A percentile compares a stretch with the other conserved stretches of the same genome.
Conservation (phyloP, 176 grass and related monocot species). For the Avena eriantha region DNA sequence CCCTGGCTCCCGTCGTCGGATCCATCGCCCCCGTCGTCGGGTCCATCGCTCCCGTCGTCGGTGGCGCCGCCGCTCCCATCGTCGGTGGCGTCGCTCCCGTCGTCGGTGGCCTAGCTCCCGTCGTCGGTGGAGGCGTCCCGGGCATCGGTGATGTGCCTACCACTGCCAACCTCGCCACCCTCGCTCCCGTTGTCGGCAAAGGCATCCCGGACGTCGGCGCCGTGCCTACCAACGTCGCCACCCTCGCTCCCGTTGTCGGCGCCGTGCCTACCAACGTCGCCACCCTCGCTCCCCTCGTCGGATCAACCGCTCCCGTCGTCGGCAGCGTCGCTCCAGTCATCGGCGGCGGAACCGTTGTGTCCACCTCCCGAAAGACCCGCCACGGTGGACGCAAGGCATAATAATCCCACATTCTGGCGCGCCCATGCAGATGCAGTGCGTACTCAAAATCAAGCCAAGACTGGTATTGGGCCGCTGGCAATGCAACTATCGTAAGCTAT, state of each 20-base stretch:
- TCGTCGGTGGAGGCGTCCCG: constrained; percentile 15
- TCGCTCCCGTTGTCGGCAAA: neutral
- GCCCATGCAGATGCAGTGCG: neutral
- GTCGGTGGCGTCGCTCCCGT: neutral
- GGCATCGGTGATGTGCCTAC: neutral
- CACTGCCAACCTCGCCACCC: neutral
- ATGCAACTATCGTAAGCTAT: neutral
- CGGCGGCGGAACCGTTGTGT: neutral
- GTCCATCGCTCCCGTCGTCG: neutral
- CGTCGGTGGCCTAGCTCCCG: neutral
- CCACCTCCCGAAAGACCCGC: neutral
- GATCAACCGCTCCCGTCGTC: neutral
- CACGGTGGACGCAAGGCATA: neutral
- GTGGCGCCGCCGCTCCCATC: neutral
- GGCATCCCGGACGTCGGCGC: neutral
- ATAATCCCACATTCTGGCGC: neutral
- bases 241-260: neutral
- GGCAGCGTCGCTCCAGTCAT: neutral
- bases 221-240: neutral
- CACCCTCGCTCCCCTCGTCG: neutral
- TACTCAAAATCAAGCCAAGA: neutral
- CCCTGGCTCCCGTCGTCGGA: neutral
- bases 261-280: neutral
- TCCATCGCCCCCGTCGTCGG: neutral
- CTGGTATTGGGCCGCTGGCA: neutral